Evolutionary conservation across 176 grass and related monocot species (phyloP).

Genomic region (Aegilops sharonensis): DNA sequence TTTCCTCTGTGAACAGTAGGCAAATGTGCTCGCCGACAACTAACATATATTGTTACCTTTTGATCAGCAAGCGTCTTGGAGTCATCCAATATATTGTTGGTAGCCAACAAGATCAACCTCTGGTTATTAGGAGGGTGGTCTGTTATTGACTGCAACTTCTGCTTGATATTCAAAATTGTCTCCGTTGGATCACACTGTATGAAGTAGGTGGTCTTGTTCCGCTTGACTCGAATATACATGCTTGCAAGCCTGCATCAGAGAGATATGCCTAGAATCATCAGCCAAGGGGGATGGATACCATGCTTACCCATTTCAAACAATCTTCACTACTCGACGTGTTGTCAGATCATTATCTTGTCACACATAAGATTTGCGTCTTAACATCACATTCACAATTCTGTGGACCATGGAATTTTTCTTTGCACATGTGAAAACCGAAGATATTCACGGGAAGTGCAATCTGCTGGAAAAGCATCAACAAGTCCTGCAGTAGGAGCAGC

Average conservation of each 20-base stretch:
- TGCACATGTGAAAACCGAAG: not conserved
- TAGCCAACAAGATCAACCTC: slow-evolving; percentile 48
- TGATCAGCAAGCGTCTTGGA: not conserved
- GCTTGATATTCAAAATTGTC: slow-evolving; percentile 62
- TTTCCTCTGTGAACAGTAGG: not conserved
- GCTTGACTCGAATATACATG: slow-evolving; percentile 90
- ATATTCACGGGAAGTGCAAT: not conserved
- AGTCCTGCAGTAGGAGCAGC: not conserved
- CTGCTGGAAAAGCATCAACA: not conserved
- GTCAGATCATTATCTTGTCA: not conserved
- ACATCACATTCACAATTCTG: not conserved
- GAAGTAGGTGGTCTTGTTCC: slow-evolving; percentile 77
- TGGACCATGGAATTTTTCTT: not conserved
- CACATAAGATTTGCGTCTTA: not conserved
- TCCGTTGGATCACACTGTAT: slow-evolving; percentile 76
- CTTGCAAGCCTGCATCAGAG: slow-evolving; percentile 45
- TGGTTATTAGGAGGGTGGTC: slow-evolving; percentile 52
- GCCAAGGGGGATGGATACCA: not conserved
- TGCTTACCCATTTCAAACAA: not conserved
- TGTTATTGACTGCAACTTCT: slow-evolving; percentile 61
- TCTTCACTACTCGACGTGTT: not conserved
- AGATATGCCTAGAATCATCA: slow-evolving; percentile 17
- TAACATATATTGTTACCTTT: not conserved
- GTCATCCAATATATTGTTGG: not conserved
- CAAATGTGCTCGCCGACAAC: not conserved